Base-by-base conservation (phyloP, 192 early-diverging fungal species). In the Podochytrium sp. region DNA sequence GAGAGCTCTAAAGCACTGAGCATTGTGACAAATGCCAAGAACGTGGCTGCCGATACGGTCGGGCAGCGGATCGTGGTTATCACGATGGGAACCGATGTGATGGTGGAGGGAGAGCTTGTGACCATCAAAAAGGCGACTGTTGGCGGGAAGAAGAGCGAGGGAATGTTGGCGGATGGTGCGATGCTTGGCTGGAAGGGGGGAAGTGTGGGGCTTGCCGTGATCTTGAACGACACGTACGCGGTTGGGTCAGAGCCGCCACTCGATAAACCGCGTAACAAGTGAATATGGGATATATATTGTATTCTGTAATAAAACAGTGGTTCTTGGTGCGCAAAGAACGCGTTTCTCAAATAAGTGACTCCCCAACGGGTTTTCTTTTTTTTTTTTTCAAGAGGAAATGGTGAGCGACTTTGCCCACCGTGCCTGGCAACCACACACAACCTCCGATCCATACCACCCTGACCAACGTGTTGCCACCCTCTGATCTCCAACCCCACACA, bases 161-260 rank as follows among this genome's bases (percentile, higher is more conserved):
- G 52, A 12, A 60, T 76, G 37, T 39, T 76, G 3, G 66, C 58
- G 42, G 75, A 76, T 38, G 65, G 53, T 12, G 34, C 57, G 23
- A 62, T 38, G 40, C 34, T 76, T 20, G 75, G 75, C 20, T 76
- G 75, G 75, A 57, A 51, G 33, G 75, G 75, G 1, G 74, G 74
- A 25, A 33, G 20, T 7, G 67, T 59, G 20, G 75, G 75, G 10
- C 16, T 43, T 7, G 56, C 66, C 16, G 75, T 76, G 25, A 7
- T 70, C 14, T 39, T 76, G 2, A 16, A 38, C 10, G 56, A 57
- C n/a, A 40, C 7, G 18, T 76, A 49, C 37, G 33, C 66, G 2
- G 40, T 76, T 32, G 75, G 75, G 4, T 20, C 12, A 14, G 59
- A 29, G 30, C 66, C 75, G 20, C 75, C 75, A 7, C 58, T 33